Conservation (phyloP, 2,329 filamentous ascomycete species). For the Monilinia laxa region DNA sequence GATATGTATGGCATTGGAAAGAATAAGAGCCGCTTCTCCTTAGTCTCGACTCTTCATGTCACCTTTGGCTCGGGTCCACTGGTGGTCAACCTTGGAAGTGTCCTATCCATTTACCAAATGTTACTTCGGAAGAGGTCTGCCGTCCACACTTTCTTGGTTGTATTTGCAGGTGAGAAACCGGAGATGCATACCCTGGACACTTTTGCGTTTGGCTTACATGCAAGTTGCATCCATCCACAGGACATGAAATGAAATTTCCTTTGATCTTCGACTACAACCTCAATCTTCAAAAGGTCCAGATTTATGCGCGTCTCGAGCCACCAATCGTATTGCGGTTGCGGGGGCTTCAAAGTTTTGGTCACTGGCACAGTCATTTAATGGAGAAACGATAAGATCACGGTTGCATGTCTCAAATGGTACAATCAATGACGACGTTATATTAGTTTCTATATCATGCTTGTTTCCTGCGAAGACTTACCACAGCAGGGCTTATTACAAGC, state of each 20-base stretch:
- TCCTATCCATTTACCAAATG: conserved; percentile 1
- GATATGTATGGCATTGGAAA: conserved; percentile 17
- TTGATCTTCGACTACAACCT: conserved; percentile 16
- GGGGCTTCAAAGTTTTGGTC: conserved; percentile 4
- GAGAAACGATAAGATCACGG: conserved; percentile 1
- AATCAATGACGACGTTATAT: conserved; percentile 12
- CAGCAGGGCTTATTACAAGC: neutral
- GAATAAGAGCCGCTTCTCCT: conserved; percentile 21
- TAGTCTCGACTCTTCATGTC: neutral
- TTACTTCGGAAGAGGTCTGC: conserved; percentile 12
- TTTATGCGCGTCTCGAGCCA: conserved; percentile 18
- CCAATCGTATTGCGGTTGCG: conserved; percentile 11
- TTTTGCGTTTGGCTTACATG: neutral
- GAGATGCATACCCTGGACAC: neutral
- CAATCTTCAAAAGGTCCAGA: conserved; percentile 15
- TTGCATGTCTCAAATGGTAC: conserved; percentile 5
- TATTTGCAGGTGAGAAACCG: conserved; percentile 9
- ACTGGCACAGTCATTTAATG: conserved; percentile 15
- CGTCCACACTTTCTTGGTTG: conserved; percentile 11
- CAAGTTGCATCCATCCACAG: neutral
- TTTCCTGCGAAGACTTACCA: neutral
- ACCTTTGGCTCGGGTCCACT: neutral
- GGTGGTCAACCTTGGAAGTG: conserved; percentile 16
- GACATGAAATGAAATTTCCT: conserved; percentile 2
- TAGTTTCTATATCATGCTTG: neutral